Conservation (phyloP, 2,329 filamentous ascomycete genomes). For the Scedosporium aurantiacum region DNA sequence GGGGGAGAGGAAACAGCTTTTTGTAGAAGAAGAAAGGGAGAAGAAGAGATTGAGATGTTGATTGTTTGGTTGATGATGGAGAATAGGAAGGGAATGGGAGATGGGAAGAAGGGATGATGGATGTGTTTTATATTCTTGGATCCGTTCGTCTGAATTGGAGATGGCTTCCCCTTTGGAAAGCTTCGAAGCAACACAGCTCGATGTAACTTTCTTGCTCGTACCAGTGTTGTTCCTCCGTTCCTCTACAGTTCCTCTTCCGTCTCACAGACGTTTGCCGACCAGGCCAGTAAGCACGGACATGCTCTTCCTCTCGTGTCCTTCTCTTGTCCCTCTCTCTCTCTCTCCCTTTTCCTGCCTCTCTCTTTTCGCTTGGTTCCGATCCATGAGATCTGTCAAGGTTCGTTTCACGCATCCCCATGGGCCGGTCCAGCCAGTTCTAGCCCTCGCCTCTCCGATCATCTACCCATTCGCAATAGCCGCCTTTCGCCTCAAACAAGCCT, state of each 20-base stretch:
- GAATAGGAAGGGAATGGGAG: neutral
- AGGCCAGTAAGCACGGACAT: neutral
- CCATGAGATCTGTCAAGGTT: neutral
- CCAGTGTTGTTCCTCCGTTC: neutral
- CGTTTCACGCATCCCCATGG: constrained; percentile 3
- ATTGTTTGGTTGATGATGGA: neutral
- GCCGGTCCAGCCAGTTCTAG: neutral
- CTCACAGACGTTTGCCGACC: too few relatives aligned
- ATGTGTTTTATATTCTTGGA: constrained; percentile 4
- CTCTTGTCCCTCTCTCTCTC: neutral
- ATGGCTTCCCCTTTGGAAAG: neutral
- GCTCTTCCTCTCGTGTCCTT: neutral
- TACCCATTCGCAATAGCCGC: constrained; percentile 6
- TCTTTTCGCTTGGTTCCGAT: neutral
- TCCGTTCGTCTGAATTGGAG: neutral
- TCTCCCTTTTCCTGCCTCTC: neutral
- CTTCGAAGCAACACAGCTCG: too few relatives aligned
- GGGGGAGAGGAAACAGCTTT: neutral
- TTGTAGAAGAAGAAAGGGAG: neutral
- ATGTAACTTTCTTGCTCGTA: too few relatives aligned
- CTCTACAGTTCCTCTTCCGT: too few relatives aligned
- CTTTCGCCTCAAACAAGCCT: neutral
- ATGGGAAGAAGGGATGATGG: neutral
- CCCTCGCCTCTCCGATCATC: neutral
- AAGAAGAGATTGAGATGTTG: neutral